These are phyloP conservation scores for Breviolum minutum DNA, from an alignment of 73 alveolate species.

Conservation along the genomic window DNA sequence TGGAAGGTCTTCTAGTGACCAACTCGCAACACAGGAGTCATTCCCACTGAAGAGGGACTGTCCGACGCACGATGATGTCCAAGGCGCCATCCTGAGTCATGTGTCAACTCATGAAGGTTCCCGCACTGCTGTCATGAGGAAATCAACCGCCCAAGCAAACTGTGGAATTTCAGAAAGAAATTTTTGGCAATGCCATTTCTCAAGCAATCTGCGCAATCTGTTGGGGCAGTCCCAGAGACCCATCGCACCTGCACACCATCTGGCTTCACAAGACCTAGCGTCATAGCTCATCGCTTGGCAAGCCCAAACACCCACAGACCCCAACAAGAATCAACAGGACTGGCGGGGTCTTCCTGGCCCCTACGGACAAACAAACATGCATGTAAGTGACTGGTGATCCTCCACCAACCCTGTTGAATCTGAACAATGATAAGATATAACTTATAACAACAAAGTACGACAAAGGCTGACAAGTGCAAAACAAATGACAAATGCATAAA, in stretches of 20 bases:
- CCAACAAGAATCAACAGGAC: background rate
- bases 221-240: background rate
- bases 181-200: background rate
- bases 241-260: constrained; percentile 76
- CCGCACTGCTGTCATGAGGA: too few species aligned
- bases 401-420: background rate
- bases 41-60: background rate
- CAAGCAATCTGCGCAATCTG: background rate
- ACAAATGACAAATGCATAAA: too few species aligned
- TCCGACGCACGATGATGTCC: constrained; percentile 91
- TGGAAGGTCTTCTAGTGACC: too few species aligned
- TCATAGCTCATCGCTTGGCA: background rate
- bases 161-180: too few species aligned
- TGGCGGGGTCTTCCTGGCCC: background rate
- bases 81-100: constrained; percentile 57
- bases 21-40: too few species aligned
- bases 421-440: too few species aligned
- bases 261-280: constrained; percentile 46
- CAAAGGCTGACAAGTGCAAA: too few species aligned
- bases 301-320: background rate
- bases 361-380: too few species aligned
- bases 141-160: too few species aligned
- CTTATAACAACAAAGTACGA: too few species aligned
- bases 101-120: background rate
- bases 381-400: background rate